phyloP scores from a whole-genome alignment of 805 yeast species.

The Candida pini region DNA sequence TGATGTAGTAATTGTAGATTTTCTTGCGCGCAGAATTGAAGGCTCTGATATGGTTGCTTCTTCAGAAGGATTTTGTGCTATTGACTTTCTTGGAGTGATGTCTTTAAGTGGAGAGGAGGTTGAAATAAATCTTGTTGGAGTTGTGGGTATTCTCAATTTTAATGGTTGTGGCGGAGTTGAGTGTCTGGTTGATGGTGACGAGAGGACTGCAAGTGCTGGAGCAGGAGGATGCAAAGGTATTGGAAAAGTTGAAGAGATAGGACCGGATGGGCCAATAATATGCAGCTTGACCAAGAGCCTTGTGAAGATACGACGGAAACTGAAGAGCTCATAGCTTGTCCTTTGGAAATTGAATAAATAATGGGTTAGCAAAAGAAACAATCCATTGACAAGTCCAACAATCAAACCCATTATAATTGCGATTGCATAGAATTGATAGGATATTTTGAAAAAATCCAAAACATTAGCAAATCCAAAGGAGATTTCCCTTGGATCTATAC shows the following conservation, averaged over 20 bases:
- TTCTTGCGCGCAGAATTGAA: no score
- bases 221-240: no score
- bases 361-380: conserved; percentile 11
- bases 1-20: no score
- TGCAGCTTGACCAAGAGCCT: neutral
- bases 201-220: no score
- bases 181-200: no score
- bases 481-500: conserved; percentile 7
- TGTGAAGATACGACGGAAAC: conserved; percentile 1
- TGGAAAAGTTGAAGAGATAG: no score
- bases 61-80: neutral
- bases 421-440: conserved; percentile 19
- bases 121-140: no score
- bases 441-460: conserved; percentile 12
- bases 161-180: no score
- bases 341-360: conserved; percentile 9
- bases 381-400: conserved; percentile 16
- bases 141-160: no score
- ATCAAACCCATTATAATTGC: conserved; percentile 19
- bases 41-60: neutral
- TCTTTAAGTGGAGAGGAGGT: no score
- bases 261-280: no score
- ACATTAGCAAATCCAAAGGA: conserved; percentile 2
- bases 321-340: conserved; percentile 6
- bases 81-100: no score